Evolutionary conservation across 305 asterid species (phyloP).

Genomic region (Fraxinus nigra): DNA sequence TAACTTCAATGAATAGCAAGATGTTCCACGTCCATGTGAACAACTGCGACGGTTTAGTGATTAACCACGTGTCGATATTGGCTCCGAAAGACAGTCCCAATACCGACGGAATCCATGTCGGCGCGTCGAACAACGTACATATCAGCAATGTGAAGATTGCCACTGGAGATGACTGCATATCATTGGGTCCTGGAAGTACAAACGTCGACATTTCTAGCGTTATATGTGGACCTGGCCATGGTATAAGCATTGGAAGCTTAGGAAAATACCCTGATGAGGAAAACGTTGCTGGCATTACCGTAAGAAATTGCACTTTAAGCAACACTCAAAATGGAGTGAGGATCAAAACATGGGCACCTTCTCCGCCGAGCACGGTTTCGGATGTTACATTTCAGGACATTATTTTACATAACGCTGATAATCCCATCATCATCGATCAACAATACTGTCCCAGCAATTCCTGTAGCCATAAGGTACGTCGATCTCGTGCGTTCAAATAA

Average conservation of each 20-base stretch:
- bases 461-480: slow-evolving; percentile 19
- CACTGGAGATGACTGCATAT: slow-evolving; percentile 58
- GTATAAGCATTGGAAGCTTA: slow-evolving; percentile 57
- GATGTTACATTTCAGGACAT: slow-evolving; percentile 28
- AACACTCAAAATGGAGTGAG: slow-evolving; percentile 40
- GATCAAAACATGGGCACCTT: slow-evolving; percentile 47
- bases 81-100: slow-evolving; percentile 51
- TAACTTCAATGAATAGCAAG: slow-evolving; percentile 38
- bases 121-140: slow-evolving; percentile 10
- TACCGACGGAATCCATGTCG: slow-evolving; percentile 50
- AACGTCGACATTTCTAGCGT: slow-evolving; percentile 22
- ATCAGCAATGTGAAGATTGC: not conserved
- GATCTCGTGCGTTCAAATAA: not conserved
- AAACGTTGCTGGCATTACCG: slow-evolving; percentile 27
- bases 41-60: not conserved
- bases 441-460: slow-evolving; percentile 38
- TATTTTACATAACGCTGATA: not conserved
- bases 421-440: slow-evolving; percentile 54
- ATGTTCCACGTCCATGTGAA: slow-evolving; percentile 35
- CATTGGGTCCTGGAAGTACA: slow-evolving; percentile 32
- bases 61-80: slow-evolving; percentile 13
- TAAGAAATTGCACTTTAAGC: slow-evolving; percentile 24
- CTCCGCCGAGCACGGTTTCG: slow-evolving; percentile 10
- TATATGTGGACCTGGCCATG: slow-evolving; percentile 52
- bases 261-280: slow-evolving; percentile 32